Evolutionary conservation across 306 rosid species (phyloP).

Genomic region (Rubus parviflorus): DNA sequence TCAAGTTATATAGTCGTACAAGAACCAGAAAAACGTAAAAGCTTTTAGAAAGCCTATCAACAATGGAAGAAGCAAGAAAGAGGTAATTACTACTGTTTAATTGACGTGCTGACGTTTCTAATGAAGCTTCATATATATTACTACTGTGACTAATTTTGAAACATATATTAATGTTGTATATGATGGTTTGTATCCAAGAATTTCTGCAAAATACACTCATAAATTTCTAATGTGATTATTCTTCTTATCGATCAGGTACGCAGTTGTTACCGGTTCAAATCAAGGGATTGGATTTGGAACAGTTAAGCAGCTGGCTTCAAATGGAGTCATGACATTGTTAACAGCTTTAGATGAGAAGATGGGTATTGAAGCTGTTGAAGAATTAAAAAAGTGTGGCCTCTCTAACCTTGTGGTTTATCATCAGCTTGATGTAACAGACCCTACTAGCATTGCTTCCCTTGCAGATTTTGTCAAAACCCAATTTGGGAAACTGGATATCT

Average conservation of each 20-base stretch:
- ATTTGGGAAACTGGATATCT: slow-evolving; percentile 32
- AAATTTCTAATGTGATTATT: background rate
- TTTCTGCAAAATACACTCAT: background rate
- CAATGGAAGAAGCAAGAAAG: slow-evolving; percentile 26
- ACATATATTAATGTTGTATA: background rate
- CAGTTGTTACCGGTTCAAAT: slow-evolving; percentile 40
- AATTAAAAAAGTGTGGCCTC: slow-evolving; percentile 11
- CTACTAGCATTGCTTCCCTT: slow-evolving; percentile 21
- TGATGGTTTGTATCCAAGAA: background rate
- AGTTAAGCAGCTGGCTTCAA: slow-evolving; percentile 36
- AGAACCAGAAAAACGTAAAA: background rate
- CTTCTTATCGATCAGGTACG: background rate
- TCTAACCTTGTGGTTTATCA: slow-evolving; percentile 27
- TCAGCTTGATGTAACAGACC: slow-evolving; percentile 35
- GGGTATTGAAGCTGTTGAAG: slow-evolving; percentile 32
- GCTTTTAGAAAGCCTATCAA: background rate
- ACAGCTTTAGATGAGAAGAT: slow-evolving; percentile 33
- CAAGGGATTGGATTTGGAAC: slow-evolving; percentile 32
- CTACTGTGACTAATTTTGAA: background rate
- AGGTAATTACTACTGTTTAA: slow-evolving; percentile 11
- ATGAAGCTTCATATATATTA: background rate
- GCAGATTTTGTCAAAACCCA: slow-evolving; percentile 25
- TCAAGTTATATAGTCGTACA: background rate
- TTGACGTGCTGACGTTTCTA: background rate
- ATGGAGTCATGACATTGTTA: slow-evolving; percentile 26